Conservation (phyloP, 139 green algal genomes). For the Chlamydomonas applanata region DNA sequence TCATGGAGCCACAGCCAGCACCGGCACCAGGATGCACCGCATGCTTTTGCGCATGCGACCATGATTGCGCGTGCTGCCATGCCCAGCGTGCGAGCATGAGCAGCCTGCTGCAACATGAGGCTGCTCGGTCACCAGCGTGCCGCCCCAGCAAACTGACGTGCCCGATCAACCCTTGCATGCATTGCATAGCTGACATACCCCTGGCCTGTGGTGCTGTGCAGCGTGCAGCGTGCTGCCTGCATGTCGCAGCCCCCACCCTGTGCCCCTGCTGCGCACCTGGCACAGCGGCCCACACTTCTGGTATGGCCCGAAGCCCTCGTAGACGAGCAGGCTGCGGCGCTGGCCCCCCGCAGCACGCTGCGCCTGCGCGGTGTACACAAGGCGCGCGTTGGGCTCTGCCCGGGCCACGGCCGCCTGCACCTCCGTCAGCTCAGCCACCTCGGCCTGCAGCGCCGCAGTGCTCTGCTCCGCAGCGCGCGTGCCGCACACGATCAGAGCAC, state of each 20-base stretch:
- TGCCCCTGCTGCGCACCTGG: constrained; percentile 8
- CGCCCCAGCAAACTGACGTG: too few relatives aligned
- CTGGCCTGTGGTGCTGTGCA: too few relatives aligned
- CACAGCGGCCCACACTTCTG: constrained; percentile 18
- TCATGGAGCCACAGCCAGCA: too few relatives aligned
- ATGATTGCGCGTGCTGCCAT: too few relatives aligned
- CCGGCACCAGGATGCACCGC: too few relatives aligned
- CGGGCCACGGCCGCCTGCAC: background rate
- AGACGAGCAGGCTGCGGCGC: background rate
- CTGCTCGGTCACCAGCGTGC: too few relatives aligned
- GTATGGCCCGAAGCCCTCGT: constrained; percentile 22
- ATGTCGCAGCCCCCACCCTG: background rate
- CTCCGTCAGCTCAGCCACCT: background rate
- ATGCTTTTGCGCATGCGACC: too few relatives aligned
- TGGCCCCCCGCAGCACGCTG: background rate
- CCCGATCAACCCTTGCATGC: too few relatives aligned
- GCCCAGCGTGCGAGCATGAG: too few relatives aligned
- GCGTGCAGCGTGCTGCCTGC: background rate
- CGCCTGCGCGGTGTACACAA: background rate
- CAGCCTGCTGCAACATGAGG: too few relatives aligned
- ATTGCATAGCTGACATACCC: too few relatives aligned
- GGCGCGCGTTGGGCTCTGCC: background rate
- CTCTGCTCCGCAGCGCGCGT: background rate
- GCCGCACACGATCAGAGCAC: background rate
- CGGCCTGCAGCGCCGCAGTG: constrained; percentile 1